Percentiles rank a stretch among this genome's conserved stretches.
phyloP scores from a whole-genome alignment of 208 protist species.

The Leishmania arabica region DNA sequence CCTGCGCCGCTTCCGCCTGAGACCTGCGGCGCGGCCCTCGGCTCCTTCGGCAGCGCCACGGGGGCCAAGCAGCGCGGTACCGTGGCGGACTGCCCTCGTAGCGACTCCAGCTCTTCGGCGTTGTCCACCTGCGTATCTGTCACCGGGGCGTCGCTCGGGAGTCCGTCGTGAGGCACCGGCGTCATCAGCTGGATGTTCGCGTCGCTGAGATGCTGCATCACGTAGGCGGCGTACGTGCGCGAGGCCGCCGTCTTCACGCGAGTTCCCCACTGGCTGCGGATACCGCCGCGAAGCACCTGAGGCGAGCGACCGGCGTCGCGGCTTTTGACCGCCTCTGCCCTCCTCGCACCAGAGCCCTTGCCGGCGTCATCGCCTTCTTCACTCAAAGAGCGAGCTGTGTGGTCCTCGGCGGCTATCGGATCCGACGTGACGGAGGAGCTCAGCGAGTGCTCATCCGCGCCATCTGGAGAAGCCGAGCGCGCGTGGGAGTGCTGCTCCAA shows the following conservation, averaged over 20 bases:
- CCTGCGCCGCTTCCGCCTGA: neutral
- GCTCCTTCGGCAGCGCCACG: conserved; percentile 18
- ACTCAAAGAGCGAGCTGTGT: neutral
- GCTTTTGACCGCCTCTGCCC: neutral
- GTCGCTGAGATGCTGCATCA: conserved; percentile 27
- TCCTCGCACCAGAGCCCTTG: neutral
- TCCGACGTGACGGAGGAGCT: conserved; percentile 2
- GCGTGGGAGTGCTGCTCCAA: neutral
- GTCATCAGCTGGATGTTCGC: conserved; percentile 16
- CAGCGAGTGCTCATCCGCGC: conserved; percentile 3
- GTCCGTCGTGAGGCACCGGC: conserved; percentile 1
- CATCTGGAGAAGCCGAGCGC: neutral
- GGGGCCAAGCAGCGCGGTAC: conserved; percentile 31
- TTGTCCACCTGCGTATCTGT: conserved; percentile 31
- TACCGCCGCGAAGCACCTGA: conserved; percentile 38
- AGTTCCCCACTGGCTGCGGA: conserved; percentile 44
- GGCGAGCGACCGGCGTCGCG: neutral
- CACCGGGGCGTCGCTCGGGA: conserved; percentile 10
- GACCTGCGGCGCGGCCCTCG: neutral
- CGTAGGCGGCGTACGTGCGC: conserved; percentile 35
- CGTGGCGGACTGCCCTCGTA: conserved; percentile 43
- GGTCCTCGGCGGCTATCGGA: neutral
- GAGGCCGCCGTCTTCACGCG: conserved; percentile 39
- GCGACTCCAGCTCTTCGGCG: conserved; percentile 41
- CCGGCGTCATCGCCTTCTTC: neutral